Evolutionary conservation across 2,329 filamentous ascomycete species (phyloP), one percentile per base, ranked within the genome.

Genomic region (Penicillium sp.): DNA sequence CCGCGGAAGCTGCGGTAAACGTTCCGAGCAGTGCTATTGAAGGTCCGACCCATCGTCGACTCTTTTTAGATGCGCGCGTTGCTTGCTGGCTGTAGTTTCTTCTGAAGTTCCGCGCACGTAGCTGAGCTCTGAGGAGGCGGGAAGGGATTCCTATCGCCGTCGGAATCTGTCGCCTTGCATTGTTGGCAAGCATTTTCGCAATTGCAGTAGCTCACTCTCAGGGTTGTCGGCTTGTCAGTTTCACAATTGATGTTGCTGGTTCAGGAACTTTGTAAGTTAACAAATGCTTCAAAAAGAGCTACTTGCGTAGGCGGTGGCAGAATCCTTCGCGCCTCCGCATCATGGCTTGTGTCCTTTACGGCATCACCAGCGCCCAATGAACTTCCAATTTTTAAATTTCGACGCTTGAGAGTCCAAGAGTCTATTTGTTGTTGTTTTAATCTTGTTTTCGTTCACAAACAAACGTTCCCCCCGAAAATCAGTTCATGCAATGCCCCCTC

Each of bases 291-390:
- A 20, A 43, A 16, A 28, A 30, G 24, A 54, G 33, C 43, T 63
- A 59, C 67, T 69, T 68, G 69, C 64, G 53, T 48, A 43, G 26
- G 28, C 43, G 56, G 56, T 49, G 71, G 71, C 71, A 74, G 69
- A 74, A 74, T 68, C 63, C 53, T 48, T 46, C 58, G 62, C 60
- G 62, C 61, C 57, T 46, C 56, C 58, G 64, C 56, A 59, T 42
- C 40, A 52, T 48, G 47, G 40, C 16, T 55, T 55, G 50, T 58
- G 55, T 40, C 50, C 56, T 50, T 23, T 28, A 46, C 38, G 23
- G 50, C 20, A 43, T 26, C 7, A 28, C 28, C n/a, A 30, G 47
- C 40, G 47, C 33, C 8, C 28, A 47, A 35, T 46, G n/a, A 53
- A 38, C 28, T 28, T 21, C 18, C 2, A 43, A 21, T 11, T 23